Conservation (phyloP, 805 yeast genomes). For the Sugiyamaella americana region DNA sequence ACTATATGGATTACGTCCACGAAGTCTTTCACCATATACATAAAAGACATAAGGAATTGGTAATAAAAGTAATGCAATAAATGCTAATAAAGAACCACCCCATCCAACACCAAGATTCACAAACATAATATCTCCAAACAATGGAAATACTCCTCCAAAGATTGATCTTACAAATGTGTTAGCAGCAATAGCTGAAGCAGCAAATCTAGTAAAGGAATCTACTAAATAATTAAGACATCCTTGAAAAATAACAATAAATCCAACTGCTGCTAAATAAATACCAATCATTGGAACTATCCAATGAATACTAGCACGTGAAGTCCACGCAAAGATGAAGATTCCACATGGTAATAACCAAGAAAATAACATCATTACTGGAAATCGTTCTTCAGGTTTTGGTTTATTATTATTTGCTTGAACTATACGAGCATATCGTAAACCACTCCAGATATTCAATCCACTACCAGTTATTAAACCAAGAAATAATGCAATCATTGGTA, state of each 20-base stretch:
- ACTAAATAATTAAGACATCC: slow-evolving; percentile 56
- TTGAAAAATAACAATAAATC: slow-evolving; percentile 52
- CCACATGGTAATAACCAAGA: slow-evolving; percentile 47
- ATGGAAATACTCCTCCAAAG: slow-evolving; percentile 57
- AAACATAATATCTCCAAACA: slow-evolving; percentile 51
- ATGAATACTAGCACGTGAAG: slow-evolving; percentile 38
- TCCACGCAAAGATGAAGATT: slow-evolving; percentile 59
- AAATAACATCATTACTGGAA: slow-evolving; percentile 47
- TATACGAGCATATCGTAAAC: slow-evolving; percentile 27
- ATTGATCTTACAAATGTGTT: slow-evolving; percentile 54
- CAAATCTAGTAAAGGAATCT: slow-evolving; percentile 50
- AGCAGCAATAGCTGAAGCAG: slow-evolving; percentile 63
- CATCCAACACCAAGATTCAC: slow-evolving; percentile 44
- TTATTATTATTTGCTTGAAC: slow-evolving; percentile 34
- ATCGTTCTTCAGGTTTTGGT: slow-evolving; percentile 55
- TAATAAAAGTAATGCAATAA: slow-evolving; percentile 41
- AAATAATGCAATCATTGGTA: slow-evolving; percentile 32
- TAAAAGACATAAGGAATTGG: slow-evolving; percentile 55
- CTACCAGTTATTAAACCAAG: slow-evolving; percentile 33
- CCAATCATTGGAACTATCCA: slow-evolving; percentile 58
- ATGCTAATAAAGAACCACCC: slow-evolving; percentile 52
- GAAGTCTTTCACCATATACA: slow-evolving; percentile 40
- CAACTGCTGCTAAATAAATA: slow-evolving; percentile 46
- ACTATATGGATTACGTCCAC: slow-evolving; percentile 28
- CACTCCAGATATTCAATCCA: slow-evolving; percentile 24